Evolutionary conservation across 805 yeast species (phyloP).

Genomic region (Lipomyces kockii): DNA sequence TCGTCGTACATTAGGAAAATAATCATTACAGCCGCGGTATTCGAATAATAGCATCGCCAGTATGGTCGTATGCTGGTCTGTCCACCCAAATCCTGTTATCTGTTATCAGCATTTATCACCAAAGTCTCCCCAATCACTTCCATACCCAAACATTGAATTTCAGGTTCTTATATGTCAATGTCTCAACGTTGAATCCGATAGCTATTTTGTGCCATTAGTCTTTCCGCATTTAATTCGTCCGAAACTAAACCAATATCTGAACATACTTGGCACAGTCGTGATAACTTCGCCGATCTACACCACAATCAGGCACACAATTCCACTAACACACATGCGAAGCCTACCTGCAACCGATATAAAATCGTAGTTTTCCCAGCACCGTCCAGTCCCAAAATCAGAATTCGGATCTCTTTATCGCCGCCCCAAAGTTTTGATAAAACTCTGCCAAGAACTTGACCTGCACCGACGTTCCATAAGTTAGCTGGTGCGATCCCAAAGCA

Average conservation of each 20-base stretch:
- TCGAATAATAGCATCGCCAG: slow-evolving; percentile 95
- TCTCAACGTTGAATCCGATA: slow-evolving; percentile 74
- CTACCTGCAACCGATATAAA: slow-evolving; percentile 75
- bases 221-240: background rate
- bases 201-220: slow-evolving; percentile 15
- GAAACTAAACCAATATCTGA: background rate
- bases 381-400: slow-evolving; percentile 89
- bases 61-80: slow-evolving; percentile 88
- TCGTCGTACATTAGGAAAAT: background rate
- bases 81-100: slow-evolving; percentile 77
- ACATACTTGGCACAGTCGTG: slow-evolving; percentile 75
- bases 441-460: slow-evolving; percentile 86
- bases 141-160: slow-evolving; percentile 78
- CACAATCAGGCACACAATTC: background rate
- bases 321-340: slow-evolving; percentile 22
- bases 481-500: background rate
- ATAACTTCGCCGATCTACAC: slow-evolving; percentile 73
- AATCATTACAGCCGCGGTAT: slow-evolving; percentile 72
- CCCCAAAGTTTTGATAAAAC: slow-evolving; percentile 90
- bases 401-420: slow-evolving; percentile 66
- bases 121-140: background rate
- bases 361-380: slow-evolving; percentile 97
- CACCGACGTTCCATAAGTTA: background rate
- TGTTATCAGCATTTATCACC: background rate
- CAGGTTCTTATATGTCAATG: slow-evolving; percentile 77